A percentile compares a stretch with the other conserved stretches of the same genome.
These are phyloP conservation scores for Penicillium olsonii DNA, from an alignment of 2,329 filamentous ascomycete species.

Conservation along the genomic window DNA sequence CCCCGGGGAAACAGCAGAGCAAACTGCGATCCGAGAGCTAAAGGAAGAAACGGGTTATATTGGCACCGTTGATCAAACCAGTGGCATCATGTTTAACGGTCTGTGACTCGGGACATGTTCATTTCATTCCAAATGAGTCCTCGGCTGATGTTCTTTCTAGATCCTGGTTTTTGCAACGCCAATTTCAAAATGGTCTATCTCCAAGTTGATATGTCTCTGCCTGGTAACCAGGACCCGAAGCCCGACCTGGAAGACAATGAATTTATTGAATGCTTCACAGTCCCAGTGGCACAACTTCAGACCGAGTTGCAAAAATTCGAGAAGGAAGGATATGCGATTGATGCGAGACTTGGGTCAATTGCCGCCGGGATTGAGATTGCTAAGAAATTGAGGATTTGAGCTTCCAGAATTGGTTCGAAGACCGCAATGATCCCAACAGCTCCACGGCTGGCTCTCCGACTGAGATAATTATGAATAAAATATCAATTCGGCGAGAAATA, in stretches of 20 bases:
- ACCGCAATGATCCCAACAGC: neutral
- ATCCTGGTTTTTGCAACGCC: constrained; percentile 51
- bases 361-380: constrained; percentile 77
- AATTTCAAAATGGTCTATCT: constrained; percentile 65
- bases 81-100: constrained; percentile 48
- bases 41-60: constrained; percentile 66
- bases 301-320: constrained; percentile 67
- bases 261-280: constrained; percentile 76
- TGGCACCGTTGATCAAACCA: constrained; percentile 44
- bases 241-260: constrained; percentile 74
- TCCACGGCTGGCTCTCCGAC: no score
- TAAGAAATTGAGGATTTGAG: constrained; percentile 45
- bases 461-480: no score
- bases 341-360: constrained; percentile 73
- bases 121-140: neutral
- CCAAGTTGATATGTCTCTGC: constrained; percentile 66
- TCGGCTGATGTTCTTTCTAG: constrained; percentile 21
- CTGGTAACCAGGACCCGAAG: constrained; percentile 68
- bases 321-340: constrained; percentile 71
- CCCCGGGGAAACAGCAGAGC: constrained; percentile 55
- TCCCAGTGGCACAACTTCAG: constrained; percentile 66
- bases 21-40: constrained; percentile 58
- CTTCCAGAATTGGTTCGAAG: neutral
- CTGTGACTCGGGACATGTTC: neutral
- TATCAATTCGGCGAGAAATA: no score